Percentiles rank a stretch among this genome's conserved stretches.
These are phyloP conservation scores for Penicillium salamii DNA, from an alignment of 495 filamentous ascomycete genomes.

Conservation along the genomic window DNA sequence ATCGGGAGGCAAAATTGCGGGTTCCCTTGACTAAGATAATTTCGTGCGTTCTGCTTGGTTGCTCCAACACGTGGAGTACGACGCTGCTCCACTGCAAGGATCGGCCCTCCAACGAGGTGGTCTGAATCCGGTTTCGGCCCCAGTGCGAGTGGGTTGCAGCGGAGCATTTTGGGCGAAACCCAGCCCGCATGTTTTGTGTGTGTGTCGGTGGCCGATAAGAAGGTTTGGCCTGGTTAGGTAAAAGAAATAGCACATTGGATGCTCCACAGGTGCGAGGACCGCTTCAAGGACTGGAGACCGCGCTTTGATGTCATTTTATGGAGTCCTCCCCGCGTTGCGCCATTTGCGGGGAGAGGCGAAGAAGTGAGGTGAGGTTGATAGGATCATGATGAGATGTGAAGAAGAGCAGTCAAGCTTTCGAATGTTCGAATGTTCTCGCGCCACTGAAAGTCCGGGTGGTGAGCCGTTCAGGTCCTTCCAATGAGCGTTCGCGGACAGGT, in stretches of 20 bases:
- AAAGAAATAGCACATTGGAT: slow-evolving; percentile 21
- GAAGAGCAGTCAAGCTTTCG: not conserved
- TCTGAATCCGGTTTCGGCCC: slow-evolving; percentile 13
- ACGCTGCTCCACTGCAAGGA: slow-evolving; percentile 24
- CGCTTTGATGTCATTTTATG: not conserved
- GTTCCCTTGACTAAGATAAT: slow-evolving; percentile 13
- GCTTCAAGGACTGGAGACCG: not conserved
- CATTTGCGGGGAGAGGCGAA: not conserved
- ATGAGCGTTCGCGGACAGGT: too few relatives aligned
- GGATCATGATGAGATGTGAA: not conserved
- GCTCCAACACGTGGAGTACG: slow-evolving; percentile 30
- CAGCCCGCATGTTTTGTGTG: too few relatives aligned
- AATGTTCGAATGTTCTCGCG: not conserved
- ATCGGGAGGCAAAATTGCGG: slow-evolving; percentile 11
- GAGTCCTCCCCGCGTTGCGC: slow-evolving; percentile 6
- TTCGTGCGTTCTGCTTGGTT: slow-evolving; percentile 4
- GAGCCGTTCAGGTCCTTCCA: not conserved
- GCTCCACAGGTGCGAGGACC: not conserved
- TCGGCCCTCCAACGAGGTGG: slow-evolving; percentile 17
- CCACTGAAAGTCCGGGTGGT: slow-evolving; percentile 1
- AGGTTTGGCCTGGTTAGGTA: slow-evolving; percentile 25
- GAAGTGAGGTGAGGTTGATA: not conserved
- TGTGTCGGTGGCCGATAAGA: slow-evolving; percentile 17
- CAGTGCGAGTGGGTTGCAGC: not conserved
- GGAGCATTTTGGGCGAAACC: slow-evolving; percentile 6